Evolutionary conservation across 2,329 filamentous ascomycete species (phyloP).

Genomic region (Rhynchosporium secalis): DNA sequence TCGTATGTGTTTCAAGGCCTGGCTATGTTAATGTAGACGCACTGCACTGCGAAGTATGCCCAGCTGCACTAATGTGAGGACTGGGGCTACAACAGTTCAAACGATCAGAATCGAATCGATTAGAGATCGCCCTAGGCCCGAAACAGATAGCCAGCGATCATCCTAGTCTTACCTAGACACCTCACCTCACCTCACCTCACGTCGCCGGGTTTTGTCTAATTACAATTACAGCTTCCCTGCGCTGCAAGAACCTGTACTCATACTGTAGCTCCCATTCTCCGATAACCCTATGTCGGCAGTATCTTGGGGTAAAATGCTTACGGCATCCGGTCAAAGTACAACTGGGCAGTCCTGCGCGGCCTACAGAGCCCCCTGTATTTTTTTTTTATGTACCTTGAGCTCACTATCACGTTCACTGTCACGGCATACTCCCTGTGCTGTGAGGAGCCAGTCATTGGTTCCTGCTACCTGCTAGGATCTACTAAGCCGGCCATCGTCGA

Average conservation of each 20-base stretch:
- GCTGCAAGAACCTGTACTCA: no score
- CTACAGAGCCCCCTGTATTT: conserved; percentile 22
- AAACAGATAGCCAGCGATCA: conserved; percentile 14
- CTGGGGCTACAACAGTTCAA: conserved; percentile 14
- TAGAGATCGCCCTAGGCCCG: conserved; percentile 24
- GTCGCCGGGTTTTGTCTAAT: background rate
- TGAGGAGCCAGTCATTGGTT: background rate
- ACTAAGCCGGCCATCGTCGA: background rate
- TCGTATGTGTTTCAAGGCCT: conserved; percentile 28
- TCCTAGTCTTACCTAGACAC: background rate
- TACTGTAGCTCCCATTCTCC: background rate
- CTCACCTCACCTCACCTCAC: background rate
- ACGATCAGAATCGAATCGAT: conserved; percentile 23
- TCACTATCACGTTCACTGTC: background rate
- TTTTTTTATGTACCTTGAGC: conserved; percentile 20
- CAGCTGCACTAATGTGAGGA: background rate
- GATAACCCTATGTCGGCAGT: conserved; percentile 2
- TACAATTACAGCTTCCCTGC: background rate
- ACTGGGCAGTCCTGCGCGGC: conserved; percentile 18
- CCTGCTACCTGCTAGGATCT: conserved; percentile 2
- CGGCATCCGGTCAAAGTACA: background rate
- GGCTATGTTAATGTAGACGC: conserved; percentile 22
- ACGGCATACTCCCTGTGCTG: conserved; percentile 5
- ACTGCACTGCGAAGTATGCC: background rate
- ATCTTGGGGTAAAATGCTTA: background rate